A percentile compares a stretch with the other conserved stretches of the same genome.
Evolutionary conservation across 2,329 filamentous ascomycete genomes (phyloP).

Genomic region (Penicillium sp.): DNA sequence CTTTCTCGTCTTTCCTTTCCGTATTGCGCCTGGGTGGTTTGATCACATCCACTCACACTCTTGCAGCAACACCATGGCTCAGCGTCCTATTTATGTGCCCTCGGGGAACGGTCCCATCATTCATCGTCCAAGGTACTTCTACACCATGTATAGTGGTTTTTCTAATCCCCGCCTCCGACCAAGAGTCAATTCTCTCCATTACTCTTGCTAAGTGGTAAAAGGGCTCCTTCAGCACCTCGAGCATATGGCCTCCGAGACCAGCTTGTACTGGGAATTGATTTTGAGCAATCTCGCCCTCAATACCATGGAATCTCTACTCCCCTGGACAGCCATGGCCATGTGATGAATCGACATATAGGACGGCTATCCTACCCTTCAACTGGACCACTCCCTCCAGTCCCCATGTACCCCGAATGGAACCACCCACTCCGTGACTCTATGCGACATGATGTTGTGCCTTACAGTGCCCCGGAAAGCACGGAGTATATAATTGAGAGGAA

Average conservation of each 20-base stretch:
- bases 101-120: constrained; percentile 31
- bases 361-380: constrained; percentile 33
- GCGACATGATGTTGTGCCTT: constrained; percentile 34
- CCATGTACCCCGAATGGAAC: constrained; percentile 37
- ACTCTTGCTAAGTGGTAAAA: constrained; percentile 30
- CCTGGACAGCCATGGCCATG: constrained; percentile 28
- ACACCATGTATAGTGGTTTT: constrained; percentile 12
- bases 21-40: constrained; percentile 9
- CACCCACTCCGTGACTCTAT: constrained; percentile 33
- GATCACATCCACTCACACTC: constrained; percentile 23
- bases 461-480: constrained; percentile 32
- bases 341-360: constrained; percentile 28
- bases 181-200: constrained; percentile 15
- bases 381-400: constrained; percentile 29
- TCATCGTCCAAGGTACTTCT: constrained; percentile 40
- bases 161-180: constrained; percentile 1
- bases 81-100: constrained; percentile 31
- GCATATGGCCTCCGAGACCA: constrained; percentile 32
- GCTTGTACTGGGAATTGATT: constrained; percentile 28
- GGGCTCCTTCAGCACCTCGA: constrained; percentile 29
- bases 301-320: constrained; percentile 31
- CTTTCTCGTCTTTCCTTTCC: constrained; percentile 1
- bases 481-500: constrained; percentile 40
- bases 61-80: constrained; percentile 28
- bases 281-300: constrained; percentile 29